Evolutionary conservation across 306 rosid genomes (phyloP).

Genomic region (Ziziphus jujuba): DNA sequence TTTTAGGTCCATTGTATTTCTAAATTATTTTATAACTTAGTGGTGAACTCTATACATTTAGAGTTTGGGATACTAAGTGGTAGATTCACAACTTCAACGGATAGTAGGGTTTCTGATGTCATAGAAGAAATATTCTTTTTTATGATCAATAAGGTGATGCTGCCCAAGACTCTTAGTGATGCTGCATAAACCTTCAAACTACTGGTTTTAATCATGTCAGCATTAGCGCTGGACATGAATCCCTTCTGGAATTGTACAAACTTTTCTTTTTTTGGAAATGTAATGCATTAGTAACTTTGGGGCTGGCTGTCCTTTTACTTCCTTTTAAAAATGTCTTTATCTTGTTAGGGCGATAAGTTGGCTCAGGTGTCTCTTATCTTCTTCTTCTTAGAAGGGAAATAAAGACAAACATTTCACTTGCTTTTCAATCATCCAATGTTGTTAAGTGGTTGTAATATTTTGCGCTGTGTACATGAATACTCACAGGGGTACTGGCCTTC

Average conservation of each 20-base stretch:
- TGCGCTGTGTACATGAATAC: constrained; percentile 4
- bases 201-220: no score
- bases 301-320: background rate
- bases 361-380: background rate
- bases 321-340: constrained; percentile 4
- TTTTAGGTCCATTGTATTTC: background rate
- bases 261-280: background rate
- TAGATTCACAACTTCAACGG: no score
- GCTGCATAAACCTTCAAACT: no score
- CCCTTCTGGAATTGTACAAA: no score
- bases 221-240: no score
- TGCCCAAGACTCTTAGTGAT: no score
- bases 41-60: no score
- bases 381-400: background rate
- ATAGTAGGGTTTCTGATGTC: no score
- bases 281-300: background rate
- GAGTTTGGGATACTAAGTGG: no score
- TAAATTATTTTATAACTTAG: background rate
- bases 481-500: constrained; percentile 88
- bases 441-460: background rate
- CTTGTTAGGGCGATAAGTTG: background rate
- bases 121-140: no score
- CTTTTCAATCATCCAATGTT: background rate
- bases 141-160: no score
- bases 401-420: background rate